Percentiles rank a stretch among this genome's conserved stretches.
These are phyloP conservation scores for Oryza longistaminata DNA, from an alignment of 176 grass and related monocot genomes.

Conservation along the genomic window DNA sequence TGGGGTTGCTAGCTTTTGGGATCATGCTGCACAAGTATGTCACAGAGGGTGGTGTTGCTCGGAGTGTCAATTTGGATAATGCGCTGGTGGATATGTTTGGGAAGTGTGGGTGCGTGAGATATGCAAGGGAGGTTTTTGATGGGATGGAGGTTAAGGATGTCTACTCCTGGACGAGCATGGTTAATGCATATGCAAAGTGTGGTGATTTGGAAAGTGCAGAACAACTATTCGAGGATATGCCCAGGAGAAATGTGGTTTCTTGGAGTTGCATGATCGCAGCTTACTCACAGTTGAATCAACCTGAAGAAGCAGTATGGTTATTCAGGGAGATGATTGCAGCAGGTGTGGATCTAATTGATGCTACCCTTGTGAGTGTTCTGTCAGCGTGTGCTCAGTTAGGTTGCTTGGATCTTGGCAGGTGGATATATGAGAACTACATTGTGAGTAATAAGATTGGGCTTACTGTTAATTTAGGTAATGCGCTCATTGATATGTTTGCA, in stretches of 20 bases:
- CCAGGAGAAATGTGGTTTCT: slow-evolving; percentile 52
- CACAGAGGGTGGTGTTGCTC: not conserved
- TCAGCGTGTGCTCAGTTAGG: slow-evolving; percentile 53
- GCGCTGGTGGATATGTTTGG: slow-evolving; percentile 61
- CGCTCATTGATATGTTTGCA: slow-evolving; percentile 60
- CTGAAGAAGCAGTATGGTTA: slow-evolving; percentile 44
- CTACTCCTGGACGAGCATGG: slow-evolving; percentile 69
- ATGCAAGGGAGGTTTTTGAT: slow-evolving; percentile 59
- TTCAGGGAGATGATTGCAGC: slow-evolving; percentile 55
- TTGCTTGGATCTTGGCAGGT: slow-evolving; percentile 62
- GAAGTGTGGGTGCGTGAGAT: slow-evolving; percentile 46
- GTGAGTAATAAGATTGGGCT: slow-evolving; percentile 34
- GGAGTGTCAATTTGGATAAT: slow-evolving; percentile 45
- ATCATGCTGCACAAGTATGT: slow-evolving; percentile 42
- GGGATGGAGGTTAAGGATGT: slow-evolving; percentile 54
- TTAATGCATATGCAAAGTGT: slow-evolving; percentile 55
- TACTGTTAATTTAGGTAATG: slow-evolving; percentile 59
- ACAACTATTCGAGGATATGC: slow-evolving; percentile 51
- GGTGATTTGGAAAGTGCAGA: slow-evolving; percentile 46
- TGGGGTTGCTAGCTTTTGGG: slow-evolving; percentile 40
- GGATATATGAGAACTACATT: slow-evolving; percentile 54
- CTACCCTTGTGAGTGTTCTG: slow-evolving; percentile 59
- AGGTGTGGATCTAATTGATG: slow-evolving; percentile 56
- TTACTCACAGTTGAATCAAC: slow-evolving; percentile 51
- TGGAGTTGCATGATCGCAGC: slow-evolving; percentile 71